phyloP scores from a whole-genome alignment of 306 rosid species.

The Vicia faba region DNA sequence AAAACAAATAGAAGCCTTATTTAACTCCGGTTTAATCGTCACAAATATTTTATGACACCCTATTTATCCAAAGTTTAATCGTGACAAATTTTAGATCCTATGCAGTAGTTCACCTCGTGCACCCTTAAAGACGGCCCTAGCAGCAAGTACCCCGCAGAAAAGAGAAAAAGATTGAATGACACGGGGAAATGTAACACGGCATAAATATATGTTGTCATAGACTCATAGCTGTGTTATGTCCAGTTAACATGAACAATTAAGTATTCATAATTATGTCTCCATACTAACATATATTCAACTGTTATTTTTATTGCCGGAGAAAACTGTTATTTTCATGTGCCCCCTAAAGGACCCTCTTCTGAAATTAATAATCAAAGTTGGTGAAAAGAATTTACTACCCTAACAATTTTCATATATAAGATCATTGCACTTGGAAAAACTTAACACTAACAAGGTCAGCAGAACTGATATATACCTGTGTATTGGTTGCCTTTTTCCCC shows the following conservation, averaged over 20 bases:
- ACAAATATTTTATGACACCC: too few relatives aligned
- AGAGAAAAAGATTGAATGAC: too few relatives aligned
- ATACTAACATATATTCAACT: background rate
- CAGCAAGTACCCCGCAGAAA: too few relatives aligned
- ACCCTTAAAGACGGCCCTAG: too few relatives aligned
- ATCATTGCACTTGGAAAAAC: background rate
- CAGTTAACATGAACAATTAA: slow-evolving; percentile 21
- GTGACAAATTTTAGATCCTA: too few relatives aligned
- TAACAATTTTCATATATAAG: background rate
- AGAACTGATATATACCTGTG: slow-evolving; percentile 47
- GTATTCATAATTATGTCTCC: background rate
- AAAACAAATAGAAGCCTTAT: too few relatives aligned
- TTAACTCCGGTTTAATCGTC: too few relatives aligned
- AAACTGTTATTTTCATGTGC: too few relatives aligned
- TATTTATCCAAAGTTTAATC: too few relatives aligned
- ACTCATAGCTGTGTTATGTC: background rate
- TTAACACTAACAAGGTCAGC: slow-evolving; percentile 6
- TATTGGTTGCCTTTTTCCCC: slow-evolving; percentile 61
- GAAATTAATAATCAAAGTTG: background rate
- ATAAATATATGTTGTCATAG: too few relatives aligned
- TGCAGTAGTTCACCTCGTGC: too few relatives aligned
- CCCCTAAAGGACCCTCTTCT: background rate
- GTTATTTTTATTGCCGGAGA: background rate
- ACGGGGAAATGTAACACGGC: too few relatives aligned
- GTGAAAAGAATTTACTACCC: slow-evolving; percentile 1